phyloP scores from a whole-genome alignment of 139 green algal genomes.

The Auxenochlorella pyrenoidosa region DNA sequence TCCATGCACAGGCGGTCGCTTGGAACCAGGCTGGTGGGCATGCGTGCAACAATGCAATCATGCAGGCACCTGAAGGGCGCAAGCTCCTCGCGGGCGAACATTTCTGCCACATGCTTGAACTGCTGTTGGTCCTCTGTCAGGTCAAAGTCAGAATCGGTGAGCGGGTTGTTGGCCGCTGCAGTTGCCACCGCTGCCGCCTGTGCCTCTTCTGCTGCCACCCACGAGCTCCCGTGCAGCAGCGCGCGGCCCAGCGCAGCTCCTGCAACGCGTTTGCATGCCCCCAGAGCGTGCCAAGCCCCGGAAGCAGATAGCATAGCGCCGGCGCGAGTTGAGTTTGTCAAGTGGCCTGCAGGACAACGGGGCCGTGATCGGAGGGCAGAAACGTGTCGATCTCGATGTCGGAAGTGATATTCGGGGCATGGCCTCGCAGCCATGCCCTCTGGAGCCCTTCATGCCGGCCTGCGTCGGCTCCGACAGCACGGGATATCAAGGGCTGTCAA shows the following conservation, averaged over 20 bases:
- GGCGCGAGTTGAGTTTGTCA: too few species aligned
- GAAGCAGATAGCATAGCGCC: not conserved
- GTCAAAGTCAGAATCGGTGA: not conserved
- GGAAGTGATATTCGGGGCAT: too few species aligned
- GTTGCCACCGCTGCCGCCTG: not conserved
- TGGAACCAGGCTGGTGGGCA: too few species aligned
- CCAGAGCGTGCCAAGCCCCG: not conserved
- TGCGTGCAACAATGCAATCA: too few species aligned
- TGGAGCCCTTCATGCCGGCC: too few species aligned
- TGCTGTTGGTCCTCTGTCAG: conserved; percentile 40
- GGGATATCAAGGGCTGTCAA: too few species aligned
- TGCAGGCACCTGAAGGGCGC: conserved; percentile 44
- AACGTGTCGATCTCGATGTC: too few species aligned
- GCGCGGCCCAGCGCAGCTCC: too few species aligned
- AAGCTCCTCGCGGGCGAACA: conserved; percentile 68
- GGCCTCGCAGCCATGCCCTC: too few species aligned
- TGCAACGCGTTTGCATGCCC: not conserved
- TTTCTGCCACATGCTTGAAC: conserved; percentile 56
- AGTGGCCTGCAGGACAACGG: too few species aligned
- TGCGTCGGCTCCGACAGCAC: too few species aligned
- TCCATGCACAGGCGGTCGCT: not conserved
- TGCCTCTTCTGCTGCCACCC: not conserved
- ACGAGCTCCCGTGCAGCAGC: not conserved
- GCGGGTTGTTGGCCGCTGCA: not conserved
- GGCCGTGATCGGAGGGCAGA: too few species aligned